These are phyloP conservation scores for Ascochyta viciae-villosae DNA, from an alignment of 2,329 filamentous ascomycete genomes.

Conservation along the genomic window DNA sequence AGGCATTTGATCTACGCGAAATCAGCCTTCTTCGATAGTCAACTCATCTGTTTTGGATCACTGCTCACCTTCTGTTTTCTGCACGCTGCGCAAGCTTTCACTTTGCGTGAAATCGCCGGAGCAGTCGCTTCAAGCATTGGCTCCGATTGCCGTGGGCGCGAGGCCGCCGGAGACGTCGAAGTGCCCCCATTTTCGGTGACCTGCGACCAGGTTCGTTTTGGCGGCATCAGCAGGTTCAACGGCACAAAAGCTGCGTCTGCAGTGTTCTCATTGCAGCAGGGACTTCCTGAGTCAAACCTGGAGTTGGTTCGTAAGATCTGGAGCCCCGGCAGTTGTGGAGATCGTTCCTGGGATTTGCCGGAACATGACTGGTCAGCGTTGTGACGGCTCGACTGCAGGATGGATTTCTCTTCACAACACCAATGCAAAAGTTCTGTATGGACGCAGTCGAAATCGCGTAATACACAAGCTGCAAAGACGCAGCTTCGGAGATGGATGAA, in stretches of 20 bases:
- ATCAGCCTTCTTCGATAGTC: conserved; percentile 10
- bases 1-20: conserved; percentile 57
- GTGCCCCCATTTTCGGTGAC: conserved; percentile 22
- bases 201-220: conserved; percentile 36
- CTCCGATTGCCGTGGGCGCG: conserved; percentile 20
- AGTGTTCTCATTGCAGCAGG: conserved; percentile 8
- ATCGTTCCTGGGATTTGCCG: conserved; percentile 2
- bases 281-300: conserved; percentile 15
- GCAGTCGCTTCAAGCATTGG: conserved; percentile 10
- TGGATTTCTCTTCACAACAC: not conserved
- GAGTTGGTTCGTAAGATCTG: conserved; percentile 5
- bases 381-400: not conserved
- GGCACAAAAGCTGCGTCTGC: conserved; percentile 2
- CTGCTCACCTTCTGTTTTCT: conserved; percentile 56
- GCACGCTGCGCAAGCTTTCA: conserved; percentile 60
- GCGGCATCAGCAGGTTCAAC: conserved; percentile 24
- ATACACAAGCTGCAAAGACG: not conserved
- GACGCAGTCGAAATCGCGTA: not conserved
- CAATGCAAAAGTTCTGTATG: not conserved
- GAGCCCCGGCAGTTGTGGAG: conserved; percentile 4
- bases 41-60: not conserved
- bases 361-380: conserved; percentile 3
- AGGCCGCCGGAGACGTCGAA: conserved; percentile 18
- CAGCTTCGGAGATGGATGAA: not conserved
- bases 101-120: conserved; percentile 42